phyloP scores from a whole-genome alignment of 2,329 filamentous ascomycete species.

The Hyphodiscus sp. region DNA sequence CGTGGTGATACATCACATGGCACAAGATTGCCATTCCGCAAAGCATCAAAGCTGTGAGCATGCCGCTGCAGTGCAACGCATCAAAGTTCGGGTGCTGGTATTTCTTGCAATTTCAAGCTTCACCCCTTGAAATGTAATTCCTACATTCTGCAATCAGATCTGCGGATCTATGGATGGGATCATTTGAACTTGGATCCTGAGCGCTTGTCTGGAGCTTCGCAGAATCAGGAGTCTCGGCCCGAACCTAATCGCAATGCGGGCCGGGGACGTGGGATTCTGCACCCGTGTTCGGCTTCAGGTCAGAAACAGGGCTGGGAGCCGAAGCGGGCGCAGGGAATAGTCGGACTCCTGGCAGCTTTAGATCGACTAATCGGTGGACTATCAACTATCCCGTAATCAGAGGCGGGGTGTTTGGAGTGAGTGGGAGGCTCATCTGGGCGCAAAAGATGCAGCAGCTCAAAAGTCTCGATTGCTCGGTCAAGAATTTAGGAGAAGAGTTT shows the following conservation, averaged over 20 bases:
- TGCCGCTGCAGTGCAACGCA: constrained; percentile 15
- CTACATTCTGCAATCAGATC: not conserved
- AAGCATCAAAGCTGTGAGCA: constrained; percentile 10
- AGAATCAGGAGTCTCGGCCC: not conserved
- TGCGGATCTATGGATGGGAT: not conserved
- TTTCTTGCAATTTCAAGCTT: not conserved
- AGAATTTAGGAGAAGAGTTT: not conserved
- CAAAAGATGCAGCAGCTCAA: not conserved
- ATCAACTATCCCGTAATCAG: not conserved
- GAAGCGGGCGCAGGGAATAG: too few species aligned
- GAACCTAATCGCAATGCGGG: not conserved
- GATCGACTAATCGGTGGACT: not conserved
- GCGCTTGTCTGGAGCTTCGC: not conserved
- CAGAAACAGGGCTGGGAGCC: not conserved
- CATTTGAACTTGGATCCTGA: not conserved
- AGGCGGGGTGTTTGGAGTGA: not conserved
- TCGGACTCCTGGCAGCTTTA: not conserved
- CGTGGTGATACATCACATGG: constrained; percentile 15
- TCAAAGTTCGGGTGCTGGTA: not conserved
- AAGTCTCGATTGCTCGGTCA: not conserved
- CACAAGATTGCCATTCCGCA: constrained; percentile 14
- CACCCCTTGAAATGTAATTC: not conserved
- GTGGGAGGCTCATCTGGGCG: too few species aligned
- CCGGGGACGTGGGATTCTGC: not conserved
- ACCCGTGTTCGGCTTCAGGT: not conserved